These are phyloP conservation scores for Aristolochia fimbriata DNA, from an alignment of 164 flowering plant species.

Conservation along the genomic window DNA sequence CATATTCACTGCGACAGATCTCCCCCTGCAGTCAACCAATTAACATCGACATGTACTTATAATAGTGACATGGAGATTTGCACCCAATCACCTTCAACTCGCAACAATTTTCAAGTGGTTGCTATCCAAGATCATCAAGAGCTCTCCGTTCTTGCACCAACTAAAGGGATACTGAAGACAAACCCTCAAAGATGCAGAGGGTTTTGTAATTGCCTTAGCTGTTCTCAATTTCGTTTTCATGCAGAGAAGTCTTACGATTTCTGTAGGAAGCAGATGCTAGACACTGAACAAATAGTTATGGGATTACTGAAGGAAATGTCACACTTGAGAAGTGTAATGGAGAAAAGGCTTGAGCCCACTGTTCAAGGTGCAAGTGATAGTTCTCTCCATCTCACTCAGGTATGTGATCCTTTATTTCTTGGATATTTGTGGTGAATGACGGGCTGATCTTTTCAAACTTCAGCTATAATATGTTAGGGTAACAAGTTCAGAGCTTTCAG, in stretches of 20 bases:
- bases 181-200: constrained; percentile 56
- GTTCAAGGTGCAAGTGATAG: constrained; percentile 1
- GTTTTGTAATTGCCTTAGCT: constrained; percentile 43
- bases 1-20: no score
- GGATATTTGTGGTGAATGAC: no score
- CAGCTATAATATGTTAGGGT: no score
- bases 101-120: constrained; percentile 6
- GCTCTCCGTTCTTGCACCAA: constrained; percentile 10
- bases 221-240: constrained; percentile 59
- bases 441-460: no score
- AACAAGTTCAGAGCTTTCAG: no score
- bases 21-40: no score
- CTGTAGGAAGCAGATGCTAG: constrained; percentile 60
- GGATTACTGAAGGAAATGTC: constrained; percentile 46
- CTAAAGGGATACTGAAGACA: constrained; percentile 52
- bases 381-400: no score
- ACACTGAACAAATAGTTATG: constrained; percentile 51
- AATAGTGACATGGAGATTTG: no score
- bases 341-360: constrained; percentile 18
- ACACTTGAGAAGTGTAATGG: constrained; percentile 31
- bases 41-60: no score
- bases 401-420: no score
- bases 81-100: no score
- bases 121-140: constrained; percentile 6
- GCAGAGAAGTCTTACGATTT: constrained; percentile 69